phyloP scores from a whole-genome alignment of 2,329 filamentous ascomycete species.

The Clarireedia monteithiana region DNA sequence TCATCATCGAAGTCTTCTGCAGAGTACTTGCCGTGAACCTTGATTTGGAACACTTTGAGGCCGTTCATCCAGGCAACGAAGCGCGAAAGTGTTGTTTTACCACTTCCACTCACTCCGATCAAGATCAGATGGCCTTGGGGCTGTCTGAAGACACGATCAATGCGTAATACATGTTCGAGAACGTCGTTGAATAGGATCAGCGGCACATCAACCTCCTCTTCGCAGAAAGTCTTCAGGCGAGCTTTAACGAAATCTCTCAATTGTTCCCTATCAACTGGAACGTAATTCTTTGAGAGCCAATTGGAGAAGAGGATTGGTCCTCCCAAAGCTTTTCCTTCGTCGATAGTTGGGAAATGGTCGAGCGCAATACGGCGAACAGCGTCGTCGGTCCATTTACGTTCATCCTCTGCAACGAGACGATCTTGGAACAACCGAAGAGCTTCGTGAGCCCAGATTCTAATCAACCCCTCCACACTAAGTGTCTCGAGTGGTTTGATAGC shows the following conservation, averaged over 20 bases:
- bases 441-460: constrained; percentile 97
- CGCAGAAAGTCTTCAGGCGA: constrained; percentile 93
- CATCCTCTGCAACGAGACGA: constrained; percentile 87
- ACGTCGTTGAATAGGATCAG: constrained; percentile 99
- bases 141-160: constrained; percentile 97
- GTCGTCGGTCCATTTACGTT: constrained; percentile 91
- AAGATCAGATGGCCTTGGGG: constrained; percentile 97
- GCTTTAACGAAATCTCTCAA: constrained; percentile 97
- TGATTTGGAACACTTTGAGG: constrained; percentile 98
- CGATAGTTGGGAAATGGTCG: constrained; percentile 91
- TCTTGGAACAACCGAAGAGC: constrained; percentile 95
- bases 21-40: constrained; percentile 97
- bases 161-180: constrained; percentile 92
- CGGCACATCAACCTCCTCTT: constrained; percentile 97
- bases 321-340: constrained; percentile 79
- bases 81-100: constrained; percentile 94
- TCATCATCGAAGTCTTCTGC: constrained; percentile 99
- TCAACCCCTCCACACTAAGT: constrained; percentile 79
- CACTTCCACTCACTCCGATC: constrained; percentile 96
- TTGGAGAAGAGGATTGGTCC: constrained; percentile 97
- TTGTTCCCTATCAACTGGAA: constrained; percentile 91
- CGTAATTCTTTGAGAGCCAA: constrained; percentile 98
- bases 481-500: constrained; percentile 88
- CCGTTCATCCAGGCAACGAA: constrained; percentile 99
- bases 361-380: constrained; percentile 78